Conservation (phyloP, 768 basidiomycete species). For the Mycena galericulata region DNA sequence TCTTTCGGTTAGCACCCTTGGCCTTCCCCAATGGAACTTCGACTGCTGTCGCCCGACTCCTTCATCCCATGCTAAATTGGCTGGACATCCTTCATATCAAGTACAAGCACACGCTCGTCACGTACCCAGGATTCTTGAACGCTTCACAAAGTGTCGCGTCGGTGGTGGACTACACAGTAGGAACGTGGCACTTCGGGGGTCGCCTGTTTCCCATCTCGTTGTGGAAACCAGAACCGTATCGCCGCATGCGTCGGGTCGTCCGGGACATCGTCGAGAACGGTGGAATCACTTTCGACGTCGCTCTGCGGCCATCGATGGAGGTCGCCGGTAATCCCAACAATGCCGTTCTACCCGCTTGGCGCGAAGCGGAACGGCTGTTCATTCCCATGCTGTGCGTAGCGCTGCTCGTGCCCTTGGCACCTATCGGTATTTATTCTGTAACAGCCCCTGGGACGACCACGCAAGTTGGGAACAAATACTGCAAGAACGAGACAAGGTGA, state of each 20-base stretch:
- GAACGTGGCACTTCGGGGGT: slow-evolving; percentile 17
- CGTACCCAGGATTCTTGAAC: slow-evolving; percentile 4
- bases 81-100: slow-evolving; percentile 3
- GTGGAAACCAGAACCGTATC: not conserved
- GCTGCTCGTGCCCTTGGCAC: not conserved
- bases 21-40: not conserved
- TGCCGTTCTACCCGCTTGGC: slow-evolving; percentile 34
- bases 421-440: not conserved
- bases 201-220: slow-evolving; percentile 12
- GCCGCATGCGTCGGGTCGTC: slow-evolving; percentile 3
- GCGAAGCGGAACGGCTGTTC: slow-evolving; percentile 29
- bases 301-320: slow-evolving; percentile 3
- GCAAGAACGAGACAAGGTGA: slow-evolving; percentile 17
- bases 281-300: slow-evolving; percentile 5
- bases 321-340: slow-evolving; percentile 26
- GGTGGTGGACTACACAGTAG: slow-evolving; percentile 6
- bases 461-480: slow-evolving; percentile 30
- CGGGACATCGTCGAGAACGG: slow-evolving; percentile 18
- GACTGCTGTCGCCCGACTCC: not conserved
- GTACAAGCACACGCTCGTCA: not conserved
- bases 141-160: not conserved
- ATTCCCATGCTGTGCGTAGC: slow-evolving; percentile 19
- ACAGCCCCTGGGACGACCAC: slow-evolving; percentile 29
- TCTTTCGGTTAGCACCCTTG: not conserved
- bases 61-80: not conserved